phyloP scores from a whole-genome alignment of 1,139 yeast species.

The Yarrowia galli region DNA sequence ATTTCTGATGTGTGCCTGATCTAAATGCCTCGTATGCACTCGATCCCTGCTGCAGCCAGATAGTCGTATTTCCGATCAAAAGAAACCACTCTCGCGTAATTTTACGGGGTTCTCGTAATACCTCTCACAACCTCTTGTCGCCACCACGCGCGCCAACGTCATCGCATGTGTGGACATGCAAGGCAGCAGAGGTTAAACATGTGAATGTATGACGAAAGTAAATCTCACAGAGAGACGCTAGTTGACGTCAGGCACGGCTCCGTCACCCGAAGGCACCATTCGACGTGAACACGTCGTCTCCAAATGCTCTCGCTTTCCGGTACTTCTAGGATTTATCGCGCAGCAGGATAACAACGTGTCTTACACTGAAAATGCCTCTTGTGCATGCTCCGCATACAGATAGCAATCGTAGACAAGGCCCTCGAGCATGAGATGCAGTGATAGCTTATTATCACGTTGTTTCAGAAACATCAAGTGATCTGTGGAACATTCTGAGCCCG shows the following conservation, averaged over 20 bases:
- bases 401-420: slow-evolving; percentile 12
- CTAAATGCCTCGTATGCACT: not conserved
- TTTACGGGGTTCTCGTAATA: not conserved
- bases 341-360: slow-evolving; percentile 18
- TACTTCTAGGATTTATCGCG: slow-evolving; percentile 19
- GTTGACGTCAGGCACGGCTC: not conserved
- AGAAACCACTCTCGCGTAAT: not conserved
- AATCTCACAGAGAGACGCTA: slow-evolving; percentile 14
- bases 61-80: not conserved
- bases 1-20: not conserved
- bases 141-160: not conserved
- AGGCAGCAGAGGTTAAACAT: slow-evolving; percentile 31
- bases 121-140: not conserved
- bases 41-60: no score
- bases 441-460: slow-evolving; percentile 21
- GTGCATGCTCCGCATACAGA: slow-evolving; percentile 16
- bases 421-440: not conserved
- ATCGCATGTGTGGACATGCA: slow-evolving; percentile 12
- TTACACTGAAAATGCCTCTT: slow-evolving; percentile 14
- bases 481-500: not conserved
- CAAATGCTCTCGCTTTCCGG: no score
- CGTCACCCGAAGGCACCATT: not conserved
- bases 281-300: not conserved
- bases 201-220: not conserved
- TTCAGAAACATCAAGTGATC: slow-evolving; percentile 28